phyloP scores from a whole-genome alignment of 805 yeast genomes.

The Candida loeiensis region DNA sequence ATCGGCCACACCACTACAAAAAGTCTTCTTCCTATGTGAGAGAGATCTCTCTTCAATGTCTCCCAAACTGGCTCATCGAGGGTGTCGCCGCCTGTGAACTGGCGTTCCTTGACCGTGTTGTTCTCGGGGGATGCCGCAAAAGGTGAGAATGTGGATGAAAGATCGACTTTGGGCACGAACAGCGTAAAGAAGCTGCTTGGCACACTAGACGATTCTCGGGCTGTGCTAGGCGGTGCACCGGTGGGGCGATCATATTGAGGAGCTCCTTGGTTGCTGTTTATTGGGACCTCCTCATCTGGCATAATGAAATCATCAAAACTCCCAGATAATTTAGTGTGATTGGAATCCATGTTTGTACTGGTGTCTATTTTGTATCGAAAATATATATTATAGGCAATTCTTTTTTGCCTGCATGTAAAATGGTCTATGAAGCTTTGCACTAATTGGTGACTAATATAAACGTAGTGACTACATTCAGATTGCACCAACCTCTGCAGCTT shows the following conservation, averaged over 20 bases:
- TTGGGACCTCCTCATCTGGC: slow-evolving; percentile 31
- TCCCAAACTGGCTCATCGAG: slow-evolving; percentile 64
- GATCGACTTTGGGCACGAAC: slow-evolving; percentile 31
- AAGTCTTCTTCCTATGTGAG: slow-evolving; percentile 34
- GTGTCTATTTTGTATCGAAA: background rate
- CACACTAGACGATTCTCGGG: background rate
- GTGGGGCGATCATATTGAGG: slow-evolving; percentile 14
- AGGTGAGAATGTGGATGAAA: slow-evolving; percentile 34
- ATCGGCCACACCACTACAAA: slow-evolving; percentile 44
- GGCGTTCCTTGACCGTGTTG: slow-evolving; percentile 41
- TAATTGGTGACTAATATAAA: too few species aligned
- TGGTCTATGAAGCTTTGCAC: too few species aligned
- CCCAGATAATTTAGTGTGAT: slow-evolving; percentile 14
- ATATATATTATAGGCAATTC: background rate
- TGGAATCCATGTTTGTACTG: slow-evolving; percentile 9
- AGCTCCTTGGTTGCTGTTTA: slow-evolving; percentile 7
- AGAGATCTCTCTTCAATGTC: slow-evolving; percentile 45
- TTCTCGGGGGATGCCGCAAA: slow-evolving; percentile 21
- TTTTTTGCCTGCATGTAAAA: background rate
- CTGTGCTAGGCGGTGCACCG: slow-evolving; percentile 25
- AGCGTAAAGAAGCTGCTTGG: slow-evolving; percentile 11
- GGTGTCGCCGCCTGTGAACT: slow-evolving; percentile 66
- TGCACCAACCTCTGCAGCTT: slow-evolving; percentile 5
- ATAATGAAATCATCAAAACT: slow-evolving; percentile 33
- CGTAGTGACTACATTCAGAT: background rate